Base-by-base conservation (phyloP, 108 stramenopile species). In the Tribonema minus region DNA sequence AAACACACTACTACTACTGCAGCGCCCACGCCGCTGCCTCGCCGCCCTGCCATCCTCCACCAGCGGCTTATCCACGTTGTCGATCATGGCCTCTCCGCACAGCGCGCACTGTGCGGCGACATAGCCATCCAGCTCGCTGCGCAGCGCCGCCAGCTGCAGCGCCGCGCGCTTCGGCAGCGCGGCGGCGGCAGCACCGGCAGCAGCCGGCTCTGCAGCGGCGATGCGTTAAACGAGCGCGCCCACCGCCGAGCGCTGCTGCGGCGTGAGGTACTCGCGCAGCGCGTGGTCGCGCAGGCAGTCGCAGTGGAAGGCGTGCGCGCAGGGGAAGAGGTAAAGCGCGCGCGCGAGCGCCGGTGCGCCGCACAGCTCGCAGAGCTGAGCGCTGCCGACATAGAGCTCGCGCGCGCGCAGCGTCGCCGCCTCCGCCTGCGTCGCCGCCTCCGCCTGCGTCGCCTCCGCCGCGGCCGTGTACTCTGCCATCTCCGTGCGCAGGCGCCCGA, bases 251-350 rank as follows among this genome's bases (percentile, higher is more conserved):
- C 34, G 82, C 28, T 82, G 82, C 27, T 46, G 37, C 12, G 59
- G 23, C 6, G 67, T 68, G 32, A 86, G 66, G 39, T 83, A 61
- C n/a, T 67, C n/a, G n/a, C n/a, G 78, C 3, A 72, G 79, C 33
- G 71, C 73, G 41, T 84, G 33, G 9, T 74, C 62, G 58, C 72
- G 0, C 27, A 86, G 66, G 64, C 85, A 86, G 58, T 79, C n/a
- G 38, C 58, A 73, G 77, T 86, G 85, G 73, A 86, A 86, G 46
- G 82, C 83, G 74, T 86, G 85, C 36, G 38, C 26, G 68, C 85
- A 86, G 2, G 85, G 85, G 61, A 86, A 86, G 23, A 86, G 39
- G 79, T 86, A 86, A 34, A 86, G 84, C 64, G 84, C 80, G 4
- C 3, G 3, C 15, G 32, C n/a, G 26, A 46, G 60, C 27, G 30